Evolutionary conservation across 2,329 filamentous ascomycete species (phyloP), one percentile per base, ranked within the genome.

Genomic region (Coniella vitis): DNA sequence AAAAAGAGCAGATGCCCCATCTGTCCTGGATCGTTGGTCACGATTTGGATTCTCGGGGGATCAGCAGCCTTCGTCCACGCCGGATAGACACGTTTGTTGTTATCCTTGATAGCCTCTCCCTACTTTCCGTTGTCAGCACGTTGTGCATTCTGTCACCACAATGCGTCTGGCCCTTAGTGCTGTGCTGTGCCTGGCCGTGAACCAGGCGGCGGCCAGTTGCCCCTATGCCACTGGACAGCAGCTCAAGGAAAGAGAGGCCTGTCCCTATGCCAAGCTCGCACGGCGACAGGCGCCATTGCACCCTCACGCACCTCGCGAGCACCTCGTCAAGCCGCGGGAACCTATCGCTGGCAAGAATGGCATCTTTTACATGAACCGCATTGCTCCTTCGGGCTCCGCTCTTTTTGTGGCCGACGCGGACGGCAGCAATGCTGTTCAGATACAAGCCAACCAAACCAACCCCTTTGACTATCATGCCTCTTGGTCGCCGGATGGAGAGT

Each of bases 401-500:
- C 50, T 57, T n/a, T 59, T 55, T 45, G 41, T 71, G 7, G 63
- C 68, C 38, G 62, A 69, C 47, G 57, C 62, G 0, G 65, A 72
- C 46, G 69, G 69, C 19, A 67, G 55, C 45, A 61, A 68, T 45
- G 66, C 65, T 40, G 61, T 56, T 3, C 53, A 60, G 20, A 55
- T 71, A 5, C 53, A 70, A 32, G 50, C 55, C 8, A 49, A 64
- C 20, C 57, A 55, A 29, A 47, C 56, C 9, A 44, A 59, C 5
- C 31, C 54, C 5, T 69, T 64, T 52, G 68, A 71, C 25, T 71
- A 67, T 50, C 69, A 70, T 44, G 65, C 62, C 4, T 55, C 54
- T 2, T 71, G 64, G 51, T 69, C 67, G 1, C 57, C 62, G 0
- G 67, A 69, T 38, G 64, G 66, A 3, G 32, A 69, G 52, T 68